Evolutionary conservation across 805 yeast species (phyloP).

Genomic region (Brettanomyces custersianus): DNA sequence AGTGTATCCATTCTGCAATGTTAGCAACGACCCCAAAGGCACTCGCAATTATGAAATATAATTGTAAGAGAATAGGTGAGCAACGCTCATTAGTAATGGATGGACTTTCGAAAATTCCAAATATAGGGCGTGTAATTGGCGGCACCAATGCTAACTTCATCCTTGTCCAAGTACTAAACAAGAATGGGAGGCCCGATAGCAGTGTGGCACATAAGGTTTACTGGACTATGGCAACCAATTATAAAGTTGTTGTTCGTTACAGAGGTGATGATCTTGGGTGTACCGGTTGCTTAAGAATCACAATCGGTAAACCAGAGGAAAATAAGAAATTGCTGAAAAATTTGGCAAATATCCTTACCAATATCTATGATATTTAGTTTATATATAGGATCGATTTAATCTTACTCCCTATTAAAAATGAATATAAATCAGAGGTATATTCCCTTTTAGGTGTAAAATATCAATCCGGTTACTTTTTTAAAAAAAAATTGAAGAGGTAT

Average conservation of each 20-base stretch:
- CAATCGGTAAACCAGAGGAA: conserved; percentile 82
- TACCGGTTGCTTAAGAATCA: conserved; percentile 75
- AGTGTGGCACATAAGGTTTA: conserved; percentile 60
- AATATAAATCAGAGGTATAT: no score
- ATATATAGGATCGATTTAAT: no score
- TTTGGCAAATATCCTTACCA: conserved; percentile 14
- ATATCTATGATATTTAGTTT: no score
- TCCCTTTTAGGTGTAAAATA: neutral
- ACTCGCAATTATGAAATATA: conserved; percentile 47
- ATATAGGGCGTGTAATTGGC: conserved; percentile 71
- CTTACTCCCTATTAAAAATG: no score
- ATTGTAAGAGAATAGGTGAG: conserved; percentile 39
- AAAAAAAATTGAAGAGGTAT: neutral
- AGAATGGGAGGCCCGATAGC: conserved; percentile 56
- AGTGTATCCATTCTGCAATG: conserved; percentile 65
- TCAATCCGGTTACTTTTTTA: neutral
- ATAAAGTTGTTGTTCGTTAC: conserved; percentile 81
- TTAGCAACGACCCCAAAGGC: conserved; percentile 61
- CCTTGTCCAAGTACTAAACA: conserved; percentile 60
- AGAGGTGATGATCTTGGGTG: conserved; percentile 91
- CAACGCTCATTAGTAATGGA: conserved; percentile 50
- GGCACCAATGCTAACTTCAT: conserved; percentile 82
- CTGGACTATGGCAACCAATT: conserved; percentile 56
- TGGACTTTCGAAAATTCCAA: conserved; percentile 45
- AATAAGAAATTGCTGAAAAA: conserved; percentile 44